phyloP scores from a whole-genome alignment of 1,284 basidiomycete species.

The Moesziomyces sp. region DNA sequence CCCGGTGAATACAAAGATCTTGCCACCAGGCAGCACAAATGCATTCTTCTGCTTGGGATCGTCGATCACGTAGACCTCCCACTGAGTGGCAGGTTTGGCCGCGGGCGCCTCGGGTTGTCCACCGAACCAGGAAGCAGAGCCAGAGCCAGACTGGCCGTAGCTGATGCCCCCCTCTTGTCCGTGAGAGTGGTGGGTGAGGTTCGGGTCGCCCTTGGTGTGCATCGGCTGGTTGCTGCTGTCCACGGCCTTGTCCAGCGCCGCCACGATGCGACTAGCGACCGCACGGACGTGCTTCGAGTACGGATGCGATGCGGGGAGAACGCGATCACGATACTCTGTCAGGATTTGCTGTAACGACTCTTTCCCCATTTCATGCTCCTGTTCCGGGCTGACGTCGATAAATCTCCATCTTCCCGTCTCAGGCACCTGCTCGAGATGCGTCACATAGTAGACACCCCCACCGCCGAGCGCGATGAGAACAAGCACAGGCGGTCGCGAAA shows the following conservation, averaged over 20 bases:
- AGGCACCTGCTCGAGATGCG: slow-evolving; percentile 63
- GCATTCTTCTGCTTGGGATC: slow-evolving; percentile 80
- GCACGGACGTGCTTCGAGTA: slow-evolving; percentile 72
- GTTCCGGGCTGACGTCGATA: slow-evolving; percentile 55
- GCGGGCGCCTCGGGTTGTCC: slow-evolving; percentile 1
- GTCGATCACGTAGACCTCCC: slow-evolving; percentile 84
- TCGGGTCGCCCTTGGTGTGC: slow-evolving; percentile 39
- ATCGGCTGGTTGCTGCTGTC: slow-evolving; percentile 68
- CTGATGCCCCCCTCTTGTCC: slow-evolving; percentile 40
- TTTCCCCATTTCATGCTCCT: slow-evolving; percentile 69
- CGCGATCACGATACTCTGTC: slow-evolving; percentile 72
- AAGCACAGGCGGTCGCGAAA: slow-evolving; percentile 33
- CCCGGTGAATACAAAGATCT: slow-evolving; percentile 86
- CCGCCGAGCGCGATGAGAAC: slow-evolving; percentile 46
- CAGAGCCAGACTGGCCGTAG: slow-evolving; percentile 13
- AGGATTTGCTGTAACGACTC: slow-evolving; percentile 73
- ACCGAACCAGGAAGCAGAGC: slow-evolving; percentile 13
- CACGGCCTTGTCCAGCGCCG: slow-evolving; percentile 72
- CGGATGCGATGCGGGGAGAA: slow-evolving; percentile 79
- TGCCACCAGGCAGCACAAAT: slow-evolving; percentile 78
- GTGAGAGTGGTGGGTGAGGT: slow-evolving; percentile 33
- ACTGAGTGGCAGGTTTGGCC: slow-evolving; percentile 65
- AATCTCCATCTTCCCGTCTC: slow-evolving; percentile 64
- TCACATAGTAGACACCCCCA: slow-evolving; percentile 60
- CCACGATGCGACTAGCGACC: slow-evolving; percentile 79